These are phyloP conservation scores for Phytophthora aleatoria DNA, from an alignment of 352 stramenopile genomes.

Conservation along the genomic window DNA sequence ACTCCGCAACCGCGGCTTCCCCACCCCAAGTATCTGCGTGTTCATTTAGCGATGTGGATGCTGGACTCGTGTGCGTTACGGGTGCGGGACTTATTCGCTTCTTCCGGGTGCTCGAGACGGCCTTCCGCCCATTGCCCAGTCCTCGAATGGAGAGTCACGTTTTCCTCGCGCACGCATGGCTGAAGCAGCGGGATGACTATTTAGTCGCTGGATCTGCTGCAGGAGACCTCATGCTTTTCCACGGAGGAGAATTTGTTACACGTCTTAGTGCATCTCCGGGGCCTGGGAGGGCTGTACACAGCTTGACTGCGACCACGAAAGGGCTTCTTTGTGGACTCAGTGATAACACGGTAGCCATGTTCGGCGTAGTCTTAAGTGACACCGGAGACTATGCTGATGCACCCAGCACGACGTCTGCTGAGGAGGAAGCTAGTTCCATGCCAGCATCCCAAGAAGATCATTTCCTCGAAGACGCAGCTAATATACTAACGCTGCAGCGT, in stretches of 20 bases:
- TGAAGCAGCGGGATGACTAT: slow-evolving; percentile 91
- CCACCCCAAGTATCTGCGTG: slow-evolving; percentile 67
- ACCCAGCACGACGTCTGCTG: slow-evolving; percentile 31
- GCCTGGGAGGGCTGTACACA: slow-evolving; percentile 50
- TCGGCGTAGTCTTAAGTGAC: slow-evolving; percentile 41
- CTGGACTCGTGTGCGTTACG: slow-evolving; percentile 86
- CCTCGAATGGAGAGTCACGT: slow-evolving; percentile 70
- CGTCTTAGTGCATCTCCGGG: slow-evolving; percentile 61
- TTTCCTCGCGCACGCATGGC: slow-evolving; percentile 89
- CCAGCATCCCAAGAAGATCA: slow-evolving; percentile 22
- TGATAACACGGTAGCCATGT: slow-evolving; percentile 74
- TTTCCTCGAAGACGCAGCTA: slow-evolving; percentile 28
- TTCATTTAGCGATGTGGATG: slow-evolving; percentile 90
- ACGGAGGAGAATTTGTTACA: slow-evolving; percentile 70
- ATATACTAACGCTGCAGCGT: slow-evolving; percentile 63
- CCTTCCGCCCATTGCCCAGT: slow-evolving; percentile 85
- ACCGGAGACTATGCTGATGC: slow-evolving; percentile 32
- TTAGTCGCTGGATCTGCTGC: slow-evolving; percentile 82
- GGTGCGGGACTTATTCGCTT: slow-evolving; percentile 87
- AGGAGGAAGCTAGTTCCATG: slow-evolving; percentile 10
- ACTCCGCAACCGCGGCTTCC: slow-evolving; percentile 1
- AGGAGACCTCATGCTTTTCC: slow-evolving; percentile 90
- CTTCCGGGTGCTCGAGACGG: slow-evolving; percentile 90
- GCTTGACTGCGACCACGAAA: slow-evolving; percentile 71
- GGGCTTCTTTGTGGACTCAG: slow-evolving; percentile 80